Percentiles rank a stretch among this genome's conserved stretches.
Conservation (phyloP, 2,329 filamentous ascomycete genomes). For the Clarireedia monteithiana region DNA sequence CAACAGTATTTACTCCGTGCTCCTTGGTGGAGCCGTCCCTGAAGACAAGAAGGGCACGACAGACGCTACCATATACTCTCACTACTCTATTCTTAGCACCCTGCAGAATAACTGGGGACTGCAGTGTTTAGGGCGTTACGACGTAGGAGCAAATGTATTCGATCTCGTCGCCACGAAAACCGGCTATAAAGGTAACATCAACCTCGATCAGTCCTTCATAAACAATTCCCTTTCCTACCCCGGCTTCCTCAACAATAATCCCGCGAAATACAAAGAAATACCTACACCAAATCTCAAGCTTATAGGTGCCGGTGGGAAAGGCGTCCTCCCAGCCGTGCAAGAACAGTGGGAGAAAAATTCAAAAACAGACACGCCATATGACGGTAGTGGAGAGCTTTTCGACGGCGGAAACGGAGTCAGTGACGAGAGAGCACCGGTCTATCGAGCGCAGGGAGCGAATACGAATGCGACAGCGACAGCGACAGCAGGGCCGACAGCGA, state of each 20-base stretch:
- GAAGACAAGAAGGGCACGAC: constrained; percentile 38
- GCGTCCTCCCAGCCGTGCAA: constrained; percentile 30
- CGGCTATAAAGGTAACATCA: constrained; percentile 19
- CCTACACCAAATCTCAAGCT: constrained; percentile 38
- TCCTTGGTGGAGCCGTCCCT: constrained; percentile 48
- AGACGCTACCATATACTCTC: constrained; percentile 42
- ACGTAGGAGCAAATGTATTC: constrained; percentile 34
- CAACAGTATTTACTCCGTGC: constrained; percentile 46
- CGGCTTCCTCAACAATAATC: constrained; percentile 33
- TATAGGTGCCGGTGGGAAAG: constrained; percentile 36
- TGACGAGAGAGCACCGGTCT: constrained; percentile 32
- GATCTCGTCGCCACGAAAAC: constrained; percentile 24
- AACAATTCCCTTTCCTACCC: constrained; percentile 39
- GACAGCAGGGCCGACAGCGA: constrained; percentile 64
- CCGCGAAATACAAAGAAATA: constrained; percentile 26
- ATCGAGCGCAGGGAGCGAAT: constrained; percentile 28
- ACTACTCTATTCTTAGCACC: constrained; percentile 37
- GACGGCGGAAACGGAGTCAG: constrained; percentile 32
- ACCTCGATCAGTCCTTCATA: constrained; percentile 30
- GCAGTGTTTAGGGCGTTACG: constrained; percentile 36
- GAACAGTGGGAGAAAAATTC: constrained; percentile 27
- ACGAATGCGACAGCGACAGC: constrained; percentile 76
- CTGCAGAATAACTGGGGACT: constrained; percentile 37
- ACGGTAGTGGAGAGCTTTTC: constrained; percentile 37
- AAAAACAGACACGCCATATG: constrained; percentile 34